phyloP scores from a whole-genome alignment of 129 eudicot species.

The Calendula officinalis region DNA sequence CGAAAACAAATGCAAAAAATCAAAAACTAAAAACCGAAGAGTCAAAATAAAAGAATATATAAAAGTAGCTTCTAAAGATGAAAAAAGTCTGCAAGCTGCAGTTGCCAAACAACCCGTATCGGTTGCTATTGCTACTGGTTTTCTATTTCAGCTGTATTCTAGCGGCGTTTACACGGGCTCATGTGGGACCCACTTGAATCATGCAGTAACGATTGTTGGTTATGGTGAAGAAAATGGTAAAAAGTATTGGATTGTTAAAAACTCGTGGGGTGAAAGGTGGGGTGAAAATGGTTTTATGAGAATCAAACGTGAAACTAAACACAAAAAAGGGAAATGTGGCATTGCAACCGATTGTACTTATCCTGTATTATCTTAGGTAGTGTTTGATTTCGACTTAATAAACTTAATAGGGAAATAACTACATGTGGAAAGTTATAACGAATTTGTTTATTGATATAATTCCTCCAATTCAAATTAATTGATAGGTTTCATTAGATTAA shows the following conservation, averaged over 20 bases:
- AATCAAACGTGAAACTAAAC: conserved; percentile 31
- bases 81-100: conserved; percentile 38
- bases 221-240: conserved; percentile 35
- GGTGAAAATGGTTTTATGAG: conserved; percentile 52
- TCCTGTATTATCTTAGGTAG: conserved; percentile 34
- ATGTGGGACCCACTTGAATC: conserved; percentile 47
- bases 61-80: conserved; percentile 29
- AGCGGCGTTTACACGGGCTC: conserved; percentile 45
- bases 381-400: no score
- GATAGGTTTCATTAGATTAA: no score
- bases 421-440: no score
- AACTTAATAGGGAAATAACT: no score
- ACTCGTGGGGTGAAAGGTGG: conserved; percentile 57
- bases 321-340: conserved; percentile 40
- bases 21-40: conserved; percentile 18
- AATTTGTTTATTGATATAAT: no score
- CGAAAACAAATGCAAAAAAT: conserved; percentile 27
- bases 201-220: conserved; percentile 49
- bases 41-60: conserved; percentile 39
- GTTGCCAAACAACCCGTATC: conserved; percentile 53
- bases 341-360: conserved; percentile 48
- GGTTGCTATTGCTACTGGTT: conserved; percentile 47
- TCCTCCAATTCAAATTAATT: no score
- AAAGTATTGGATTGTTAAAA: conserved; percentile 54
- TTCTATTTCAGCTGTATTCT: conserved; percentile 45